Conservation (phyloP, 1,139 yeast genomes). For the Zygotorulaspora mrakii region DNA sequence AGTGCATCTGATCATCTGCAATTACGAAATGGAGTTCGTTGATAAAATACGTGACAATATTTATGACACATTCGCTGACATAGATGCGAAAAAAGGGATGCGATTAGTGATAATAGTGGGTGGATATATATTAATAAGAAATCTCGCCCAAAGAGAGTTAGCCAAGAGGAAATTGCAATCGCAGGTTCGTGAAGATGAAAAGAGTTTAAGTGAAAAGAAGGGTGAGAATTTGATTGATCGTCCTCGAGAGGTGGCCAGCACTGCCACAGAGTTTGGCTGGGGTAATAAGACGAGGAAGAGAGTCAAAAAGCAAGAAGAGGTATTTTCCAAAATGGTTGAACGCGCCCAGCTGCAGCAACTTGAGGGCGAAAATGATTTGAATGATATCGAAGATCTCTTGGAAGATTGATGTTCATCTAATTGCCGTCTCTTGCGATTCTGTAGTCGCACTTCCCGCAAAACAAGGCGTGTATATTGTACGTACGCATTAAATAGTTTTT, state of each 20-base stretch:
- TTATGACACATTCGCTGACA: slow-evolving; percentile 25
- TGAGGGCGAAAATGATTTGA: slow-evolving; percentile 50
- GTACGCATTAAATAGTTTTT: too few relatives aligned
- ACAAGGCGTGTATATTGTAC: background rate
- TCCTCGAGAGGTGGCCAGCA: slow-evolving; percentile 36
- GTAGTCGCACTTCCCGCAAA: background rate
- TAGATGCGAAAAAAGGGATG: slow-evolving; percentile 38
- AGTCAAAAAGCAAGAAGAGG: slow-evolving; percentile 51
- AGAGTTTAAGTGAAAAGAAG: slow-evolving; percentile 37
- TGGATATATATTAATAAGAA: slow-evolving; percentile 45
- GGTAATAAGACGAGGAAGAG: slow-evolving; percentile 66
- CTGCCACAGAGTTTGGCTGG: slow-evolving; percentile 59
- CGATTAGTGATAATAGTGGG: slow-evolving; percentile 45
- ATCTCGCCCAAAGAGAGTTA: slow-evolving; percentile 41
- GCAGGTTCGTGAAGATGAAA: slow-evolving; percentile 49
- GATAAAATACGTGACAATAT: slow-evolving; percentile 17
- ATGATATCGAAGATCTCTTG: slow-evolving; percentile 62
- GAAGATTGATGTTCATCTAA: slow-evolving; percentile 45
- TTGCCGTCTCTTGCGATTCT: too few relatives aligned
- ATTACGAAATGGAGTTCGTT: slow-evolving; percentile 11
- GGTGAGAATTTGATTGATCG: slow-evolving; percentile 43
- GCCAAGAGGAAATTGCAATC: slow-evolving; percentile 50
- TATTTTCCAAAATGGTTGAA: slow-evolving; percentile 48
- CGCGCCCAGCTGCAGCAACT: slow-evolving; percentile 44
- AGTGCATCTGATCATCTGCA: background rate